A percentile compares a stretch with the other conserved stretches of the same genome.
phyloP scores from a whole-genome alignment of 768 basidiomycete genomes.

The Russula sp. region DNA sequence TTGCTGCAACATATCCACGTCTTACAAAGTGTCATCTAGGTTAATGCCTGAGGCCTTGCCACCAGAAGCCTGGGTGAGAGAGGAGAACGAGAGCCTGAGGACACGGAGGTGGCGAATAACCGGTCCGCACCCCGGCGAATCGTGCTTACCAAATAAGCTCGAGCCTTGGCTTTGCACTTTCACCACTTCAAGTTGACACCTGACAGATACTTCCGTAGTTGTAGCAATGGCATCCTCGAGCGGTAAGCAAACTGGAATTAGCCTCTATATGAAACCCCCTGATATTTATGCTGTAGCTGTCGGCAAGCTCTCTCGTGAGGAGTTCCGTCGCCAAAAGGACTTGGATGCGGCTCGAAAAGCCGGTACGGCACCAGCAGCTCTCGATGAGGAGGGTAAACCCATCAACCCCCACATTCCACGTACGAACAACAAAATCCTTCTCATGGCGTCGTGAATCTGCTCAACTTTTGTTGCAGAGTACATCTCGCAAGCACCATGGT shows the following conservation, averaged over 20 bases:
- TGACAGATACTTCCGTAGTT: neutral
- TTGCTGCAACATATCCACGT: no score
- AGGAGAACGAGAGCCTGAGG: no score
- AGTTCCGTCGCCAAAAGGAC: conserved; percentile 93
- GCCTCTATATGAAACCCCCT: neutral
- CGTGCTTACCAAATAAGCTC: neutral
- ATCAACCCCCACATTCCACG: conserved; percentile 99
- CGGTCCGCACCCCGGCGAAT: no score
- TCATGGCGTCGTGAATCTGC: neutral
- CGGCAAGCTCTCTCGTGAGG: conserved; percentile 89
- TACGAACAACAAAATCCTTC: conserved; percentile 36
- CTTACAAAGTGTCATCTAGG: no score
- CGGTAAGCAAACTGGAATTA: conserved; percentile 9
- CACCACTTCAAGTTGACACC: neutral
- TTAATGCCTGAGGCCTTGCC: neutral
- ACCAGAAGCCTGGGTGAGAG: neutral
- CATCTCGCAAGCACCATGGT: conserved; percentile 99
- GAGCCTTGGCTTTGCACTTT: no score
- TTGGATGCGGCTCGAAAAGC: conserved; percentile 98
- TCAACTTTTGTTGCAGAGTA: conserved; percentile 56
- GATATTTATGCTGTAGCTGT: conserved; percentile 31
- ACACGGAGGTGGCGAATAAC: no score
- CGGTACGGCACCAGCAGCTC: conserved; percentile 92
- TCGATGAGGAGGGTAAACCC: conserved; percentile 90
- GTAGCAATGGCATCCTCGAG: conserved; percentile 25